phyloP scores from a whole-genome alignment of 257 asterid genomes.

The Henckelia pumila region DNA sequence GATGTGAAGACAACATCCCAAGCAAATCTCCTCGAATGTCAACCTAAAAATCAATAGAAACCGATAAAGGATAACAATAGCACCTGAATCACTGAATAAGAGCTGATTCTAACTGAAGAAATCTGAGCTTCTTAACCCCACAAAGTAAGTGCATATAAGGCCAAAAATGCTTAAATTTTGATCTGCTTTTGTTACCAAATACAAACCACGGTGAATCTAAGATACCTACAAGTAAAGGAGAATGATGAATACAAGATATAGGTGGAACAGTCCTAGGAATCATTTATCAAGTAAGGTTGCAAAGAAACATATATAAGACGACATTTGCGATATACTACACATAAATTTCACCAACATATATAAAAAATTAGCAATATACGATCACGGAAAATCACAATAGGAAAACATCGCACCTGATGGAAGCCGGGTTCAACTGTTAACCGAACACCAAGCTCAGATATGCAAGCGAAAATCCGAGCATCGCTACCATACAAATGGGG shows the following conservation, averaged over 20 bases:
- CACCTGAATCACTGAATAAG: background rate
- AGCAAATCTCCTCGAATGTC: conserved; percentile 74
- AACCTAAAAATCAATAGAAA: conserved; percentile 39
- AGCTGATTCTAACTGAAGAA: background rate
- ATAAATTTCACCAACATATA: background rate
- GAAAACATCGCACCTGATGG: conserved; percentile 57
- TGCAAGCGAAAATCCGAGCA: conserved; percentile 70
- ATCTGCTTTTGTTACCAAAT: background rate
- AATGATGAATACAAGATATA: background rate
- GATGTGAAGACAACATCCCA: conserved; percentile 80
- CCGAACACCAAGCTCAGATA: conserved; percentile 73
- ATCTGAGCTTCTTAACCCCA: background rate
- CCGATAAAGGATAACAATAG: conserved; percentile 9
- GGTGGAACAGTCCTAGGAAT: background rate
- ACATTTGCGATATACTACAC: background rate
- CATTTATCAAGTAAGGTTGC: background rate
- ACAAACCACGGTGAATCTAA: too few relatives aligned
- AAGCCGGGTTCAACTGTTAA: conserved; percentile 71
- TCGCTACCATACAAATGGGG: conserved; percentile 77
- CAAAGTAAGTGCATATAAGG: background rate
- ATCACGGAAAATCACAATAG: background rate
- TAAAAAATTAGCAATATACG: too few relatives aligned
- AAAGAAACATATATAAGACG: too few relatives aligned
- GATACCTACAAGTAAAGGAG: too few relatives aligned
- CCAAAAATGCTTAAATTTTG: background rate